Percentiles rank a stretch among this genome's conserved stretches.
Evolutionary conservation across 2,329 filamentous ascomycete species (phyloP).

Genomic region (Fusarium mundagurra): DNA sequence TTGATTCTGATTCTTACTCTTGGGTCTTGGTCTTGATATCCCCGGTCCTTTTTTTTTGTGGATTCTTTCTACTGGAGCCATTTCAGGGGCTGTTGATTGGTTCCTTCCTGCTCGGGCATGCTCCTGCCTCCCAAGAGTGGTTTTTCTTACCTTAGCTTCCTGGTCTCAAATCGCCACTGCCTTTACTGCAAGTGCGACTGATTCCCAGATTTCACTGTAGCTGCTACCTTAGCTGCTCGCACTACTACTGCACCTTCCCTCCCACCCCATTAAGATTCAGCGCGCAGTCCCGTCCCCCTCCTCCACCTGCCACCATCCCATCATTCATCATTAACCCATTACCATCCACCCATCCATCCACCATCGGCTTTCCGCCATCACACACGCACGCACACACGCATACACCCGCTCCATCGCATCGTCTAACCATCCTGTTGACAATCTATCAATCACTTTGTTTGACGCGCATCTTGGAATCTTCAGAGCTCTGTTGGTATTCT

Average conservation of each 20-base stretch:
- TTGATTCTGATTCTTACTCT: slow-evolving; percentile 8
- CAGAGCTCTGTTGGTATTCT: slow-evolving; percentile 15
- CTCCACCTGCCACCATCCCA: slow-evolving; percentile 33
- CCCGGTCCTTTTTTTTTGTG: slow-evolving; percentile 24
- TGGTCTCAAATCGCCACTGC: slow-evolving; percentile 35
- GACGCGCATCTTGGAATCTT: slow-evolving; percentile 25
- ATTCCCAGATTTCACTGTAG: slow-evolving; percentile 20
- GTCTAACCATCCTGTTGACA: slow-evolving; percentile 35
- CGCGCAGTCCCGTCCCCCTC: slow-evolving; percentile 41
- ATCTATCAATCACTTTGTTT: slow-evolving; percentile 9
- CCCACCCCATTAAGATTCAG: slow-evolving; percentile 38
- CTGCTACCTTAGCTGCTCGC: slow-evolving; percentile 14
- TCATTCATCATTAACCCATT: slow-evolving; percentile 32
- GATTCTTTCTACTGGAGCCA: slow-evolving; percentile 19
- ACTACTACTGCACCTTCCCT: slow-evolving; percentile 40
- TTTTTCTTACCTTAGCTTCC: slow-evolving; percentile 29
- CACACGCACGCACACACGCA: slow-evolving; percentile 31
- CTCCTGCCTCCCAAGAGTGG: slow-evolving; percentile 27
- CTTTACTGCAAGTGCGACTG: slow-evolving; percentile 31
- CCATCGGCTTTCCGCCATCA: slow-evolving; percentile 41
- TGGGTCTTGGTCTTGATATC: slow-evolving; percentile 23
- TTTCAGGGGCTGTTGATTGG: slow-evolving; percentile 26
- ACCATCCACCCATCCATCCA: slow-evolving; percentile 39
- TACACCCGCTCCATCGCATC: slow-evolving; percentile 41
- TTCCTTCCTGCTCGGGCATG: slow-evolving; percentile 10